These are phyloP conservation scores for Miscanthus lutarioriparius DNA, from an alignment of 176 grass and related monocot species.

Conservation along the genomic window DNA sequence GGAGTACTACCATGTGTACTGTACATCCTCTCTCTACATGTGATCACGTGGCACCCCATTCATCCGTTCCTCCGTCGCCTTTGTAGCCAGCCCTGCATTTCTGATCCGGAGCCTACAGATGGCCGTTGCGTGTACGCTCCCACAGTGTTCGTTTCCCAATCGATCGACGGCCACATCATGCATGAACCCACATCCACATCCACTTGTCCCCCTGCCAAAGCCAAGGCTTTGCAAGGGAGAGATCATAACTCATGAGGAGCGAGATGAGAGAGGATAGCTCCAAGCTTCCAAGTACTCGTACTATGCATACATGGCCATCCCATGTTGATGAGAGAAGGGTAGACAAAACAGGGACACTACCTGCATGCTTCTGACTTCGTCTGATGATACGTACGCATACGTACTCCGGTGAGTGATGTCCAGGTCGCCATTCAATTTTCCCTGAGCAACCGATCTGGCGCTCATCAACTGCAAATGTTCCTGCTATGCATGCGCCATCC, in stretches of 20 bases:
- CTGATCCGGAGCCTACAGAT: not conserved
- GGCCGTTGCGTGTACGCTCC: not conserved
- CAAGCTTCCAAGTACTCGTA: no score
- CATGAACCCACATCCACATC: not conserved
- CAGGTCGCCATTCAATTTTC: not conserved
- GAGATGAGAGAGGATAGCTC: not conserved
- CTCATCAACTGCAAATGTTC: constrained; percentile 5
- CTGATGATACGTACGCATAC: not conserved
- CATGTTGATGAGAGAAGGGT: not conserved
- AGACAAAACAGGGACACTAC: not conserved
- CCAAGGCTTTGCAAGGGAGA: not conserved
- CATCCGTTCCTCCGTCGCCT: constrained; percentile 12
- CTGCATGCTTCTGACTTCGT: not conserved
- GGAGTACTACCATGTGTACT: no score
- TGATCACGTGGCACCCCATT: constrained; percentile 1
- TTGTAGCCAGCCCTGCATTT: constrained; percentile 6
- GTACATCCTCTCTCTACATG: not conserved
- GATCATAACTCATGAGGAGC: not conserved
- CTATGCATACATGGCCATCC: no score
- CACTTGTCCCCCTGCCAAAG: not conserved
- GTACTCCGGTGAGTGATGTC: not conserved
- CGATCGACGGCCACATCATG: not conserved
- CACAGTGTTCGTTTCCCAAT: not conserved
- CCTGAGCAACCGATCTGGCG: not conserved
- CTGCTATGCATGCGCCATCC: not conserved